Evolutionary conservation across 371 early-diverging fungal species (phyloP), one percentile per base, ranked within the genome.

Genomic region (Mucor mucedo): DNA sequence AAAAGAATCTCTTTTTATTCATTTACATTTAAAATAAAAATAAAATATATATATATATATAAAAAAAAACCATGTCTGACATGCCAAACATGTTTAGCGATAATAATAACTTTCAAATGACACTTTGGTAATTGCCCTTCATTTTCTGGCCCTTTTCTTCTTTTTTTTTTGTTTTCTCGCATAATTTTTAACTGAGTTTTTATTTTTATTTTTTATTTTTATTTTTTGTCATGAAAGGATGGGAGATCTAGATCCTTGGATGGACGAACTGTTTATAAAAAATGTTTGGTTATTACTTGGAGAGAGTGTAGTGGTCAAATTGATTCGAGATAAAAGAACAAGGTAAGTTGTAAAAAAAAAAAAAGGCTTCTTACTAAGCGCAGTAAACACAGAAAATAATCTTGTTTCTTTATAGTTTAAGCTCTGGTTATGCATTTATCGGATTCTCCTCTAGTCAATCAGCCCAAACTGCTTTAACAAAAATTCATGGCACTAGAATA

Each of bases 241-340:
- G 92, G 92, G 92, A 55, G 92, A 92, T 60, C 78, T 94, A 21
- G 93, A 93, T 61, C 82, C 86, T 7, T 93, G 94, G 93, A 92
- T 92, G 93, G 91, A 90, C 75, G 93, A 91, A 60, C 80, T 78
- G 52, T 93, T 79, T 73, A 74, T 94, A 52, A 77, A 82, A 27
- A 84, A 88, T 68, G 65, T 90, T 4, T 94, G 93, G 94, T 79
- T 72, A 30, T 72, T 67, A 21, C 56, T 86, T 38, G 92, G 92
- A 32, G 91, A 92, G 69, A 62, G 72, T 38, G 92, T 93, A 5
- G 73, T 85, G 9, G 93, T 95, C 54, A 96, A 96, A 75, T 83
- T 93, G 75, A 94, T 96, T 77, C 84, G 92, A 45, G 94, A 97
- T 76, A 89, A 90, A 59, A 62, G 71, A 67, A 77, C 63, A 27